These are phyloP conservation scores for Tilletia setariae DNA, from an alignment of 1,284 basidiomycete genomes.

Conservation along the genomic window DNA sequence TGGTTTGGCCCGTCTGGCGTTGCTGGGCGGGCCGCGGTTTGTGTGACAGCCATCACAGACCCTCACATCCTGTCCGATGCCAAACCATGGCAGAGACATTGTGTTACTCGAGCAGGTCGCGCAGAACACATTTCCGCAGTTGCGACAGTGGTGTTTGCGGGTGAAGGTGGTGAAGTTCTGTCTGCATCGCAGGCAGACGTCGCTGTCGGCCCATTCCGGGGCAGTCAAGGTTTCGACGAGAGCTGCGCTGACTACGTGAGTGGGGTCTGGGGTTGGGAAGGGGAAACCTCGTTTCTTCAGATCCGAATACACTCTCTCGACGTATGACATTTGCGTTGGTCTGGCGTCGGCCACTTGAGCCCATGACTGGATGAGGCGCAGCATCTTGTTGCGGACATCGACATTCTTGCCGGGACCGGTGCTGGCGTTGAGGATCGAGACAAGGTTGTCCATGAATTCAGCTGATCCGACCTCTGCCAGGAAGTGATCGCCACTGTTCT, in stretches of 20 bases:
- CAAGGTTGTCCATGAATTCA: constrained; percentile 89
- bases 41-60: constrained; percentile 81
- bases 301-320: constrained; percentile 45
- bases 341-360: constrained; percentile 82
- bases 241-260: constrained; percentile 57
- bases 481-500: constrained; percentile 95
- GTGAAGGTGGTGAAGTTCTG: constrained; percentile 91
- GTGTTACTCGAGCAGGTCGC: constrained; percentile 84
- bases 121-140: constrained; percentile 96
- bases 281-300: constrained; percentile 63
- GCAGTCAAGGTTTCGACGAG: constrained; percentile 57
- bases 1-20: constrained; percentile 2
- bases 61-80: constrained; percentile 85
- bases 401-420: constrained; percentile 62
- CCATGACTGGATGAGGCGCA: constrained; percentile 86
- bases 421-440: constrained; percentile 70
- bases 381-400: constrained; percentile 77
- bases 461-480: constrained; percentile 63
- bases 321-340: constrained; percentile 57
- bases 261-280: constrained; percentile 76
- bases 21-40: constrained; percentile 26
- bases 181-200: constrained; percentile 89
- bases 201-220: constrained; percentile 94
- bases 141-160: constrained; percentile 96
- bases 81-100: constrained; percentile 84